These are phyloP conservation scores for Drechslerella coelobrocha DNA, from an alignment of 2,329 filamentous ascomycete species.

Conservation along the genomic window DNA sequence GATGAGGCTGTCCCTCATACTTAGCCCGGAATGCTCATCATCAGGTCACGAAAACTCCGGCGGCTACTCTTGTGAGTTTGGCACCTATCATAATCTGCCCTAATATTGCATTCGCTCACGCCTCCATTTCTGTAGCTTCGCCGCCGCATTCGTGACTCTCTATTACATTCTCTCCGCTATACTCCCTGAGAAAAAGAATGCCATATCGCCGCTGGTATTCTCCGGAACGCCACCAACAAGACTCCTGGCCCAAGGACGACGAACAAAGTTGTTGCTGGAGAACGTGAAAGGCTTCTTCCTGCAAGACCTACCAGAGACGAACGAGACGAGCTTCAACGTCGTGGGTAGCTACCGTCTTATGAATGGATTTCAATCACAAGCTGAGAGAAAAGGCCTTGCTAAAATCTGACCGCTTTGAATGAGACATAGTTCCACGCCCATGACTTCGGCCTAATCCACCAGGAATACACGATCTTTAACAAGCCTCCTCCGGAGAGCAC, in stretches of 20 bases:
- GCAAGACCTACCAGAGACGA: conserved; percentile 44
- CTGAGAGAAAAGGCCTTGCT: too few species aligned
- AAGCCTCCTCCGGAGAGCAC: conserved; percentile 20
- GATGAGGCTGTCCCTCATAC: conserved; percentile 30
- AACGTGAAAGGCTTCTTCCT: conserved; percentile 46
- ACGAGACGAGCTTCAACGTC: conserved; percentile 44
- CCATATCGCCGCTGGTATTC: conserved; percentile 44
- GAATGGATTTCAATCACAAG: too few species aligned
- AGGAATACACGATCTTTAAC: conserved; percentile 32
- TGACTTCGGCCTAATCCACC: conserved; percentile 47
- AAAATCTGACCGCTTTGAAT: conserved; percentile 1
- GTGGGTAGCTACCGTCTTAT: conserved; percentile 48
- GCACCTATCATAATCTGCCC: conserved; percentile 1
- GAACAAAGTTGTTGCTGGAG: conserved; percentile 36
- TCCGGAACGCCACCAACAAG: conserved; percentile 43
- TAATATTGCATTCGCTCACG: conserved; percentile 6
- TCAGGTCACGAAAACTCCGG: conserved; percentile 46
- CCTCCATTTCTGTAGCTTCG: conserved; percentile 22
- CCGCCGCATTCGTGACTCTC: conserved; percentile 41
- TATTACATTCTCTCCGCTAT: conserved; percentile 39
- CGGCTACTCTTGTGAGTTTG: conserved; percentile 46
- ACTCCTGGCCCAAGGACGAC: conserved; percentile 24
- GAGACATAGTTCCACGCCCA: conserved; percentile 34
- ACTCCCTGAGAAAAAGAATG: conserved; percentile 17
- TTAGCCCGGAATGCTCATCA: conserved; percentile 41